Conservation (phyloP, 176 grass and related monocot species). For the Triticum urartu region DNA sequence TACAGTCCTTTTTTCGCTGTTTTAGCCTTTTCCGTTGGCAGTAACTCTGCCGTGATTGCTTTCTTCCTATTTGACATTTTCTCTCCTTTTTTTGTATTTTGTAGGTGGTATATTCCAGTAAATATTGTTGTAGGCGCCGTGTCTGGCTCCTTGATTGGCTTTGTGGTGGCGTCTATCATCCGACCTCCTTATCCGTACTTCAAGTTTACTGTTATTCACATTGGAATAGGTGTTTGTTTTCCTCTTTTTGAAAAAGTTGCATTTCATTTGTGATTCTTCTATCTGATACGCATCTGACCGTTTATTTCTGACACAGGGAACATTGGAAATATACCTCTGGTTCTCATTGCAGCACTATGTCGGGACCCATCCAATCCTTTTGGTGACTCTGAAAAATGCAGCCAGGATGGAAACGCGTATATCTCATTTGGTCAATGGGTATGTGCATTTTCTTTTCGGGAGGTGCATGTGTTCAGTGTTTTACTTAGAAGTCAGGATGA, state of each 20-base stretch:
- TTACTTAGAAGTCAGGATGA: slow-evolving; percentile 10
- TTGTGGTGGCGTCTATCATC: slow-evolving; percentile 88
- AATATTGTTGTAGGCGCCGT: slow-evolving; percentile 78
- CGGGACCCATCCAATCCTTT: slow-evolving; percentile 91
- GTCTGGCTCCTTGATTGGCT: slow-evolving; percentile 85
- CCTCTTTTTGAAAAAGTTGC: neutral
- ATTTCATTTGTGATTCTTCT: slow-evolving; percentile 17
- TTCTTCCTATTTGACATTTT: neutral
- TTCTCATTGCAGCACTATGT: slow-evolving; percentile 92
- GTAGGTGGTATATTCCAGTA: slow-evolving; percentile 99
- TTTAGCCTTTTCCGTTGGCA: neutral
- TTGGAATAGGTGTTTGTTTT: slow-evolving; percentile 73
- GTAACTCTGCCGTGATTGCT: neutral
- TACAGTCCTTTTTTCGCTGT: neutral
- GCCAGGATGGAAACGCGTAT: slow-evolving; percentile 95
- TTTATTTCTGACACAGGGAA: slow-evolving; percentile 61
- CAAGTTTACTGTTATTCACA: slow-evolving; percentile 97
- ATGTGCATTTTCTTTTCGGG: slow-evolving; percentile 14
- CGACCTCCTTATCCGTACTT: slow-evolving; percentile 94
- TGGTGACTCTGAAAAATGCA: slow-evolving; percentile 91
- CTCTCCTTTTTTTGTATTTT: neutral
- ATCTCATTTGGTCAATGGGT: slow-evolving; percentile 99
- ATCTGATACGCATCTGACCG: neutral
- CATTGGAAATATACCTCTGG: slow-evolving; percentile 98
- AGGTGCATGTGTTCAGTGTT: slow-evolving; percentile 15